A percentile compares a stretch with the other conserved stretches of the same genome.
These are phyloP conservation scores for Carex pumila DNA, from an alignment of 176 grass and related monocot species.

Conservation along the genomic window DNA sequence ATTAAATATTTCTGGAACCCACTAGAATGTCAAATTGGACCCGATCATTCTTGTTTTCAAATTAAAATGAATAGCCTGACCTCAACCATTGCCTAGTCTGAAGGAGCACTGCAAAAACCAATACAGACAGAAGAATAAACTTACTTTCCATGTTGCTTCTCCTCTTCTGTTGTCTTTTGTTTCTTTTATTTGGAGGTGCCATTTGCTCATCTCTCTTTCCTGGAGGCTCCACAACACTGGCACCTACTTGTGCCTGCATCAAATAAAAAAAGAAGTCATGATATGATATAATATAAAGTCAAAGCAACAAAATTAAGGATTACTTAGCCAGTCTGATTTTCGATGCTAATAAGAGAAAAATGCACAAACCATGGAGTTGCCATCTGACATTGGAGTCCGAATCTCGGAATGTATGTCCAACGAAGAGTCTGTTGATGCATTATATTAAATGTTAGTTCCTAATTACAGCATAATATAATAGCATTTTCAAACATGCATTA, in stretches of 20 bases:
- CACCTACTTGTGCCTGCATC: conserved; percentile 12
- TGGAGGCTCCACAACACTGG: conserved; percentile 18
- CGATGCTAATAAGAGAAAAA: neutral
- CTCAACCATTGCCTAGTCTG: conserved; percentile 26
- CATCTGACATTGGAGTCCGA: neutral
- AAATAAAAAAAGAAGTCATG: conserved; percentile 11
- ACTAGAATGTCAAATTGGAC: conserved; percentile 16
- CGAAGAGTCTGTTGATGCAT: neutral
- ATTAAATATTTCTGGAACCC: conserved; percentile 10
- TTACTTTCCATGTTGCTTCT: conserved; percentile 43
- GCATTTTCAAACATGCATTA: conserved; percentile 5
- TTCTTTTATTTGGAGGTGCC: conserved; percentile 26
- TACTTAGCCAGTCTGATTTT: neutral
- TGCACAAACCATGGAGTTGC: neutral
- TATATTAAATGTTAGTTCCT: neutral
- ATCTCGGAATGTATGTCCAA: neutral
- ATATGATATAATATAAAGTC: neutral
- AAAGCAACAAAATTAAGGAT: neutral
- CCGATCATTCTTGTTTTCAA: neutral
- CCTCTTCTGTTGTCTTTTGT: conserved; percentile 26
- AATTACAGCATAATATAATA: neutral
- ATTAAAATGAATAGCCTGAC: conserved; percentile 16
- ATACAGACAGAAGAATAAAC: conserved; percentile 22
- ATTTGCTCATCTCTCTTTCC: conserved; percentile 33
- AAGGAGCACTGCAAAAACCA: conserved; percentile 5